These are phyloP conservation scores for Cymbopogon flexuosus DNA, from an alignment of 202 grass and related monocot genomes.

Conservation along the genomic window DNA sequence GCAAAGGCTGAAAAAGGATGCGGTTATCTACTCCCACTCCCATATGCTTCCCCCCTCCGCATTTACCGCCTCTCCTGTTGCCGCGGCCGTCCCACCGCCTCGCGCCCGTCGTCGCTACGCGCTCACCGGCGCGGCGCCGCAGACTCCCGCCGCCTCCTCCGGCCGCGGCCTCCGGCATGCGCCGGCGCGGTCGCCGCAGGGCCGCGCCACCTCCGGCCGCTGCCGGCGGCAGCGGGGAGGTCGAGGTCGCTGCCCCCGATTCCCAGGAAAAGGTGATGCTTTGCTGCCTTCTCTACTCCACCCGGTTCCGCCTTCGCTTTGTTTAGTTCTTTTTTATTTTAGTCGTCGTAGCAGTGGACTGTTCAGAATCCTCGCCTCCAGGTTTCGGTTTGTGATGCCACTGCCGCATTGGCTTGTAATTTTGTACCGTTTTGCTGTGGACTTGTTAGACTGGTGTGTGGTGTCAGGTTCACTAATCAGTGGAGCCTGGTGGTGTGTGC, in stretches of 20 bases:
- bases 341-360: background rate
- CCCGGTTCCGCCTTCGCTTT: background rate
- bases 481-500: background rate
- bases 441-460: background rate
- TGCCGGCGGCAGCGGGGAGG: too few species aligned
- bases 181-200: conserved; percentile 22
- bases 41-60: background rate
- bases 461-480: background rate
- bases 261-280: conserved; percentile 39
- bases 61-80: too few species aligned
- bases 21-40: background rate
- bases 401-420: background rate
- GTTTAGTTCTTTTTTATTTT: background rate
- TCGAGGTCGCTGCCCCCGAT: conserved; percentile 5
- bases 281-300: too few species aligned
- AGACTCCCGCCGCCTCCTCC: too few species aligned
- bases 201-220: background rate
- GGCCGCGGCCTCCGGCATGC: too few species aligned
- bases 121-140: too few species aligned
- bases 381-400: too few species aligned
- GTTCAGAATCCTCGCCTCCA: background rate
- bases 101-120: too few species aligned
- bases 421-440: background rate
- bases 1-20: too few species aligned
- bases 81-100: too few species aligned